Percentiles rank a stretch among this genome's conserved stretches.
Conservation (phyloP, 2,329 filamentous ascomycete genomes). For the Nemania abortiva region DNA sequence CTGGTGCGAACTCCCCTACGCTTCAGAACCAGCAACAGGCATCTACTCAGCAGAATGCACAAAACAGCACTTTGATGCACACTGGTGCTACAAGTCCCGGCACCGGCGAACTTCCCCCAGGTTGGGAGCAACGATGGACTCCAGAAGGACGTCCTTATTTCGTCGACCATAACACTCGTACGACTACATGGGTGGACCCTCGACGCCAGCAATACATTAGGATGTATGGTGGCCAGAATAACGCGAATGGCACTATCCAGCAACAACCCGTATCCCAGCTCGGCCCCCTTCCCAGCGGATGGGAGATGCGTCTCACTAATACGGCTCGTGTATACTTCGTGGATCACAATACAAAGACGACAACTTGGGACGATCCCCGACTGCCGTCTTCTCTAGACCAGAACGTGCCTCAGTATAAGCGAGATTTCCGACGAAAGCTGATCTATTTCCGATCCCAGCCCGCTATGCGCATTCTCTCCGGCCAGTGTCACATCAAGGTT, state of each 20-base stretch:
- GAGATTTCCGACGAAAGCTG: constrained; percentile 96
- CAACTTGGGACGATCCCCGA: constrained; percentile 97
- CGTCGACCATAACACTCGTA: constrained; percentile 97
- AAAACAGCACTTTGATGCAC: constrained; percentile 86
- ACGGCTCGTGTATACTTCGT: constrained; percentile 98
- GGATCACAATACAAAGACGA: constrained; percentile 99
- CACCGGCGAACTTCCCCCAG: constrained; percentile 91
- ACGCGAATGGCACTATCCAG: constrained; percentile 87
- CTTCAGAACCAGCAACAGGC: constrained; percentile 67
- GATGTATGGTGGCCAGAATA: constrained; percentile 93
- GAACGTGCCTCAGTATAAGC: constrained; percentile 99
- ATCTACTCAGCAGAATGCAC: constrained; percentile 53
- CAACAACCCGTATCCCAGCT: constrained; percentile 98
- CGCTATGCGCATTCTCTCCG: constrained; percentile 92
- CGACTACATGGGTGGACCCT: constrained; percentile 98
- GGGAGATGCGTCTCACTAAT: constrained; percentile 99
- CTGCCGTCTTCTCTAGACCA: constrained; percentile 96
- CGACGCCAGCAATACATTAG: constrained; percentile 97
- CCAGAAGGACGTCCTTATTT: constrained; percentile 96
- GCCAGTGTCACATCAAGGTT: constrained; percentile 98
- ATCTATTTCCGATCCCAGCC: constrained; percentile 99
- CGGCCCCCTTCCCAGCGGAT: constrained; percentile 93
- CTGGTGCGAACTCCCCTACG: constrained; percentile 90
- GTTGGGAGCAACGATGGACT: constrained; percentile 96
- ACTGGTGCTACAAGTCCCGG: constrained; percentile 95